Evolutionary conservation across 768 basidiomycete genomes (phyloP).

Genomic region (Cystobasidiopsis lactophilus): DNA sequence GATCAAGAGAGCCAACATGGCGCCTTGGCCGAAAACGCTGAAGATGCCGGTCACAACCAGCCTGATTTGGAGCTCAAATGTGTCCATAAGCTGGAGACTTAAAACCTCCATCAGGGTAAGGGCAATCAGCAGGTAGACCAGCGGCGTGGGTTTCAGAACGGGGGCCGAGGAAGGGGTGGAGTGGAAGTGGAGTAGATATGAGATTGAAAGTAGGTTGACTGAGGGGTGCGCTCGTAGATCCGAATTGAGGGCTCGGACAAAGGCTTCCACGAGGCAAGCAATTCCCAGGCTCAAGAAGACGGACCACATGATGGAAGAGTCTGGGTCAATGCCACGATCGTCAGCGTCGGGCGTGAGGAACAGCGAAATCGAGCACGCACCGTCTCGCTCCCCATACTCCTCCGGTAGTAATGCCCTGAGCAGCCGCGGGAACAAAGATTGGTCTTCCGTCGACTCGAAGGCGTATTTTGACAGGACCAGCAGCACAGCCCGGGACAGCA

Average conservation of each 20-base stretch:
- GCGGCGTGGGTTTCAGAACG: not conserved
- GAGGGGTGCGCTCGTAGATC: not conserved
- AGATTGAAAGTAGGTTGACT: not conserved
- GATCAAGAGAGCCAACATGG: not conserved
- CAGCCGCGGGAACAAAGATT: not conserved
- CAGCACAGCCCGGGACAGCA: not conserved
- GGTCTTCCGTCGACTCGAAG: not conserved
- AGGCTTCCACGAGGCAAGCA: not conserved
- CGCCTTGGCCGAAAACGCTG: not conserved
- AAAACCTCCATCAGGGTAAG: not conserved
- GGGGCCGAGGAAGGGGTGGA: not conserved
- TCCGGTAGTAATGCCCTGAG: not conserved
- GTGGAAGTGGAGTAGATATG: constrained; percentile 1
- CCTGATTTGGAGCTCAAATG: not conserved
- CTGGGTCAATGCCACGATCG: no score
- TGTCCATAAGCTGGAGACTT: not conserved
- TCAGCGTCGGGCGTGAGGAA: no score
- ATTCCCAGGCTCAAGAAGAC: not conserved
- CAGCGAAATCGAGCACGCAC: no score
- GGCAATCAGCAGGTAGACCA: not conserved
- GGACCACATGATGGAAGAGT: not conserved
- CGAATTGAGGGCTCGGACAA: not conserved
- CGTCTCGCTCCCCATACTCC: not conserved
- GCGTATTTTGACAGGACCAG: constrained; percentile 1
- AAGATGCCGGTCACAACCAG: not conserved